Base-by-base conservation (phyloP, 2,329 filamentous ascomycete species). In the Phialocephala subalpina region DNA sequence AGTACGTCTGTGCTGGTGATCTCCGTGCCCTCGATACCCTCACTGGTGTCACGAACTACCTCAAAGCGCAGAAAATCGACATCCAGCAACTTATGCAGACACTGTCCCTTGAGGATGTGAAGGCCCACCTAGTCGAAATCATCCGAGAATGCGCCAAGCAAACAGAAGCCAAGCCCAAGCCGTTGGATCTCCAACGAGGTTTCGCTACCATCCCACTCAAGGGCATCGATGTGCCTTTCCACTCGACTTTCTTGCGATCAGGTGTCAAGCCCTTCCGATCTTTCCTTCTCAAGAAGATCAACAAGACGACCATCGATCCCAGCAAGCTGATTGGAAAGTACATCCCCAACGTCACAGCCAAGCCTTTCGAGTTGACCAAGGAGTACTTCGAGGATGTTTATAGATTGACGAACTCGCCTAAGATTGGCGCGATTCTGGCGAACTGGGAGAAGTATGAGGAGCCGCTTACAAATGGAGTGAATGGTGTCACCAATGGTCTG, bases 301-400 rank as follows among this genome's bases (percentile, higher is more conserved):
- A 98, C 87, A 97, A 97, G 89, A 97, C 94, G 27, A 97, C 92
- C 62, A 98, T 99, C 79, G 96, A 99, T 79, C 96, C 96, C 5
- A 92, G 92, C 79, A 98, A 98, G 86, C 83, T 99, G 76, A 87
- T 99, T 73, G 96, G 96, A 76, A 99, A 99, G 83, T 99, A 99
- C 83, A 98, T 99, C 72, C 96, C 96, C 73, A 99, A 99, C 81
- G 97, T 99, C 72, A 99, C 96, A 63, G 96, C 96, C 65, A 90
- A 90, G 81, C 96, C 96, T 18, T 99, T 99, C 78, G 93, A 94
- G 79, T 85, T 99, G 72, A 97, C 94, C 63, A 97, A 94, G 86
- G 96, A 98, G 83, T 99, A 99, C 83, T 99, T 99, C 81, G 95
- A 99, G 86, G 96, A 98, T 77, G 97, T 99, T 59, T 98, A 98